A percentile compares a stretch with the other conserved stretches of the same genome.
phyloP scores from a whole-genome alignment of 2,329 filamentous ascomycete species.

The Trichoderma harzianum region DNA sequence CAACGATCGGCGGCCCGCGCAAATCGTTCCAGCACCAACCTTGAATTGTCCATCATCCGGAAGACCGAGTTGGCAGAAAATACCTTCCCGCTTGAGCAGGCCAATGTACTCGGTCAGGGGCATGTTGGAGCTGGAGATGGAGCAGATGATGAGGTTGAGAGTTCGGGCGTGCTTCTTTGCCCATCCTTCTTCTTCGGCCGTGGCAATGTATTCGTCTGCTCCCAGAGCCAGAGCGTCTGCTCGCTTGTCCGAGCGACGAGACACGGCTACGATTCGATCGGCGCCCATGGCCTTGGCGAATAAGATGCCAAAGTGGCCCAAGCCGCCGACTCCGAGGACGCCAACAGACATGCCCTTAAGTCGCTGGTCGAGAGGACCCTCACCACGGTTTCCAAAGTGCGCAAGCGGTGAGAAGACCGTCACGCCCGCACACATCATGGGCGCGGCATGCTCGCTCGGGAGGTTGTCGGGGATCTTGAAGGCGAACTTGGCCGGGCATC shows the following conservation, averaged over 20 bases:
- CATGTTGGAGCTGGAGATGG: constrained; percentile 53
- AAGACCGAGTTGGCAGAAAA: constrained; percentile 62
- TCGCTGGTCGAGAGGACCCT: constrained; percentile 6
- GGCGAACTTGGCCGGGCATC: constrained; percentile 42
- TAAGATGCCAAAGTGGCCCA: constrained; percentile 65
- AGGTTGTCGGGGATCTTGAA: constrained; percentile 44
- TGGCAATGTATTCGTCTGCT: constrained; percentile 46
- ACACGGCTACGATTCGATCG: constrained; percentile 58
- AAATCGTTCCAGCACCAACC: constrained; percentile 45
- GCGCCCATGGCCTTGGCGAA: constrained; percentile 65
- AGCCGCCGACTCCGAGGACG: constrained; percentile 63
- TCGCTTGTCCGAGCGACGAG: constrained; percentile 49
- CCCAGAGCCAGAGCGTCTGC: constrained; percentile 55
- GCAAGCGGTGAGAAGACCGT: constrained; percentile 62
- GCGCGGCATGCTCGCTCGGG: constrained; percentile 44
- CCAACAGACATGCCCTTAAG: constrained; percentile 61
- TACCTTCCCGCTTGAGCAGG: constrained; percentile 56
- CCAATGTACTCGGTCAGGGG: constrained; percentile 59
- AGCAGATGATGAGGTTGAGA: constrained; percentile 57
- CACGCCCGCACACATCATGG: constrained; percentile 68
- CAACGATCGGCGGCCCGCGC: constrained; percentile 36
- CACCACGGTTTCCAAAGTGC: constrained; percentile 5
- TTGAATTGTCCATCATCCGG: constrained; percentile 16
- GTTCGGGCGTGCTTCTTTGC: constrained; percentile 45
- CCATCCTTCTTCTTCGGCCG: constrained; percentile 48